Evolutionary conservation across 495 filamentous ascomycete species (phyloP), one percentile per base, ranked within the genome.

Genomic region (Penicillium canariense): DNA sequence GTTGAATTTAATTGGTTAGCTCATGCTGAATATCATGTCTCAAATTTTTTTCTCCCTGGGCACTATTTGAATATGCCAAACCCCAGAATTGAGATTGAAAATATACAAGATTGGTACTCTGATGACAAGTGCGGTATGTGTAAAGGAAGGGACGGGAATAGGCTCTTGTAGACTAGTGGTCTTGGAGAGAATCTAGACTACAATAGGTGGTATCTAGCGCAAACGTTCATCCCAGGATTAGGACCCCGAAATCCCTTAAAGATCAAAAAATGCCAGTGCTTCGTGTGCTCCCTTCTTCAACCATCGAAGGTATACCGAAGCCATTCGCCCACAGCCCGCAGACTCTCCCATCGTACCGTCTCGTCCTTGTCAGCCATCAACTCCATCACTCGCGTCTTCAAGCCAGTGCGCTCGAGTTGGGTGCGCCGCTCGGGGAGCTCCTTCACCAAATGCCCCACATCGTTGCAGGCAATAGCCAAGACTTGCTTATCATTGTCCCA

Each of bases 401-500:
- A 69, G 1, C 95, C 93, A n/a, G 91, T 64, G 68, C 87, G 90
- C 79, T 97, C 94, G 62, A 97, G 77, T 70, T 89, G 86, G 27
- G 71, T 71, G 58, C 92, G 77, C 70, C 86, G 88, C 73, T 96
- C 93, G 5, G 94, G 90, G 44, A 92, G 86, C 71, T 95, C 91
- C 63, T 88, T 91, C 22, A 98, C 93, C 48, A 98, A 73, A 52
- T 77, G 86, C 12, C 90, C 92, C 17, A 97, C 81, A 69, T 98
- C 94, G 64, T 97, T 97, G 71, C 91, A 97, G 18, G 87, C 95
- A 68, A 97, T 94, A 0, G 95, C 94, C 55, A 98, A 79, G 18
- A 97, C 93, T 62, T 94, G 88, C 77, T 96, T 97, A 70, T 97
- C 95, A 52, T 84, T 87, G 12, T 91, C 89, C 91, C 91, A 97